Percentiles rank a stretch among this genome's conserved stretches.
phyloP scores from a whole-genome alignment of 2,329 filamentous ascomycete genomes.

The Trichophyton schoenleinii region DNA sequence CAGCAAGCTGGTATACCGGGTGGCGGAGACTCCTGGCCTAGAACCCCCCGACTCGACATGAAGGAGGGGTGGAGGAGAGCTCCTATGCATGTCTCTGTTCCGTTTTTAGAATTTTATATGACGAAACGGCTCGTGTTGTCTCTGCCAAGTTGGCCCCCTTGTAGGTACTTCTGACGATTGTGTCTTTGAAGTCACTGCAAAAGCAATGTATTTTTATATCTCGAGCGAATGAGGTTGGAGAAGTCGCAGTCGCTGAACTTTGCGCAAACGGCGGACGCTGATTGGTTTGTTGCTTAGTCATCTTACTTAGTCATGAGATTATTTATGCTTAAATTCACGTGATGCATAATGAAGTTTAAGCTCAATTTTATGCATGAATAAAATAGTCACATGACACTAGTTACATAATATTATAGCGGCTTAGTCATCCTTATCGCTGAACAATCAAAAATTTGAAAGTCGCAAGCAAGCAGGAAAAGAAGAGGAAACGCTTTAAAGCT shows the following conservation, averaged over 20 bases:
- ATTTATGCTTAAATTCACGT: neutral
- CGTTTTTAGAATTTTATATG: neutral
- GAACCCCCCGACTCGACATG: neutral
- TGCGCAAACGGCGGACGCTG: neutral
- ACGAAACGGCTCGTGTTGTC: neutral
- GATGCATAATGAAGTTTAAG: neutral
- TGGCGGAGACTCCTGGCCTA: slow-evolving; percentile 7
- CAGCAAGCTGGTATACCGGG: slow-evolving; percentile 13
- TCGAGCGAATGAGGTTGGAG: neutral
- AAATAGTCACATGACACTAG: neutral
- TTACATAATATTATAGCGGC: neutral
- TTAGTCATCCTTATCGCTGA: neutral
- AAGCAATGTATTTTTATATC: neutral
- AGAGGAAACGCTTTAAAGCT: neutral
- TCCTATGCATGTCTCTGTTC: neutral
- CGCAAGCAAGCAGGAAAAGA: neutral
- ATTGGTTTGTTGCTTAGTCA: neutral
- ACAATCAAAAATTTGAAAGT: neutral
- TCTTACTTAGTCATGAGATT: neutral
- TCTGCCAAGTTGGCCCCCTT: neutral
- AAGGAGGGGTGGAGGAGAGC: neutral
- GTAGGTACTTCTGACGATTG: neutral
- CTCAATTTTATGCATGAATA: neutral
- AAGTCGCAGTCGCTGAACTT: neutral
- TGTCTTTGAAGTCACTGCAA: too few species aligned